Conservation (phyloP, 139 green algal species). For the Eudorina sp. region DNA sequence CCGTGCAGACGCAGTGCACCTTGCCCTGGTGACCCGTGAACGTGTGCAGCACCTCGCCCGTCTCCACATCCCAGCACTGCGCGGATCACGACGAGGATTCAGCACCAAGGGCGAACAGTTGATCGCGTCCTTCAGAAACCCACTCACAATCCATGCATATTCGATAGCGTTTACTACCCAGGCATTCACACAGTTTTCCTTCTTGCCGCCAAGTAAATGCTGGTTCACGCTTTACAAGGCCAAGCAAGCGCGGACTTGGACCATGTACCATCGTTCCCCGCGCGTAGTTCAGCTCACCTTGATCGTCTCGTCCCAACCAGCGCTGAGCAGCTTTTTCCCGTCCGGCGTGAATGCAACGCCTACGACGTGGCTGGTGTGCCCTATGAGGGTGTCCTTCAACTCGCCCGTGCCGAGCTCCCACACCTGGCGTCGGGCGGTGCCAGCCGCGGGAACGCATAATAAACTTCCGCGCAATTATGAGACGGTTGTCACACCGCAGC, state of each 20-base stretch:
- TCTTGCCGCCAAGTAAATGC: no score
- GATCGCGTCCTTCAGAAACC: no score
- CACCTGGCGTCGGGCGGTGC: conserved; percentile 13
- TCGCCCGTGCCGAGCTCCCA: conserved; percentile 55
- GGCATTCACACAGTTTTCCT: no score
- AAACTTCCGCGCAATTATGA: no score
- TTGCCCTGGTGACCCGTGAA: conserved; percentile 65
- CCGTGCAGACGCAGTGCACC: conserved; percentile 60
- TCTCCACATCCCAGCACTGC: conserved; percentile 61
- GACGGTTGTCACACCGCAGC: no score
- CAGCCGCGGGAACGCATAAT: no score
- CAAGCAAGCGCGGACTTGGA: no score
- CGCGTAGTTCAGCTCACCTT: no score
- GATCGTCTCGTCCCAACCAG: conserved; percentile 64
- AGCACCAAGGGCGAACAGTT: neutral
- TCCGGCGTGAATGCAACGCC: conserved; percentile 56
- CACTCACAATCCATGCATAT: neutral
- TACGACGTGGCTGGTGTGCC: conserved; percentile 62
- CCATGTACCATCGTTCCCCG: no score
- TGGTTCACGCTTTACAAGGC: no score
- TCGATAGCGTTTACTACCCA: no score
- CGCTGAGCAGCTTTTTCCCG: conserved; percentile 50
- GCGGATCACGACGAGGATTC: no score
- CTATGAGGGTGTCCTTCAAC: conserved; percentile 51
- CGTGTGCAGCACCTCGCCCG: conserved; percentile 47